phyloP scores from a whole-genome alignment of 2,329 filamentous ascomycete genomes.

The Aspergillus caelatus region DNA sequence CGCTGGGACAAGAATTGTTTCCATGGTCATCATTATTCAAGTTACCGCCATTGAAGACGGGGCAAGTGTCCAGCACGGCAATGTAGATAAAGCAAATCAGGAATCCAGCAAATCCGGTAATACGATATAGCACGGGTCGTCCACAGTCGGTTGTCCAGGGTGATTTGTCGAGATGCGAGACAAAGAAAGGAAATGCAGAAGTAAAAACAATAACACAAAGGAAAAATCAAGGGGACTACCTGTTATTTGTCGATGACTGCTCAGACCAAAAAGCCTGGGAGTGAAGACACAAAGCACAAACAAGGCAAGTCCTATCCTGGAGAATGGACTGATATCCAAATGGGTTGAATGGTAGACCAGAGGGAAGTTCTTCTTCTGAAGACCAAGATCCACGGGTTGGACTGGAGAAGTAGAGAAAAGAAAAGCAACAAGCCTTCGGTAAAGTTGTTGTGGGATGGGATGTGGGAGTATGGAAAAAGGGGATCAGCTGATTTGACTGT shows the following conservation, averaged over 20 bases:
- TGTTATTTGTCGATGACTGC: constrained; percentile 37
- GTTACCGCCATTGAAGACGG: constrained; percentile 25
- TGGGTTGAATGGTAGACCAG: constrained; percentile 28
- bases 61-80: constrained; percentile 16
- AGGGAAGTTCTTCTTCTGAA: constrained; percentile 15
- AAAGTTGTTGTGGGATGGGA: background rate
- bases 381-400: constrained; percentile 24
- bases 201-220: constrained; percentile 25
- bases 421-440: constrained; percentile 2
- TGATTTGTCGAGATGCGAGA: constrained; percentile 13
- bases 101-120: constrained; percentile 13
- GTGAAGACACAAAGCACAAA: constrained; percentile 32
- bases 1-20: constrained; percentile 27
- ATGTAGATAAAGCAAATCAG: constrained; percentile 10
- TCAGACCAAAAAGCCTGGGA: constrained; percentile 27
- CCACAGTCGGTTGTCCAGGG: constrained; percentile 10
- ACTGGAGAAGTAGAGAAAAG: constrained; percentile 14
- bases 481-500: constrained; percentile 23
- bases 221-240: constrained; percentile 45
- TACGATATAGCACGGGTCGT: constrained; percentile 12
- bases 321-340: constrained; percentile 34
- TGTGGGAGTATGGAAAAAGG: constrained; percentile 2
- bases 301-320: constrained; percentile 38
- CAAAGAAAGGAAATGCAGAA: constrained; percentile 21
- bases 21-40: constrained; percentile 27